Conservation (phyloP, 805 yeast species). For the Candida gorgasii region DNA sequence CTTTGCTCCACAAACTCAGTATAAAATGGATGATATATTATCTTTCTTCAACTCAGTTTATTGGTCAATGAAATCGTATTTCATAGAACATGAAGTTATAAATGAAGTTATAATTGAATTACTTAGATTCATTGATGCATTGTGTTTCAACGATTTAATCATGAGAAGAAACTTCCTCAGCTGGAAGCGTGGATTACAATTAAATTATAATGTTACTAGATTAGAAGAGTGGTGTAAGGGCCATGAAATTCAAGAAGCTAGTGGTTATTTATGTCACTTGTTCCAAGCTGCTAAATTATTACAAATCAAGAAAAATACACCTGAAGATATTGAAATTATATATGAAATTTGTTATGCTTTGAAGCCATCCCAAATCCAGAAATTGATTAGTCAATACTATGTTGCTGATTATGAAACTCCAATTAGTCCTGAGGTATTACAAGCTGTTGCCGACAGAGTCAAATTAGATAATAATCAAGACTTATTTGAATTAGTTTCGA, state of each 20-base stretch:
- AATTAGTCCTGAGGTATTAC: constrained; percentile 75
- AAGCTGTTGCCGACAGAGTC: constrained; percentile 78
- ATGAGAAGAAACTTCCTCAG: constrained; percentile 93
- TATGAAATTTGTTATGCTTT: constrained; percentile 93
- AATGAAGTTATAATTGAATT: constrained; percentile 82
- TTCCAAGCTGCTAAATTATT: constrained; percentile 90
- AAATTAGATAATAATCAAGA: constrained; percentile 56
- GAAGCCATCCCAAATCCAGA: constrained; percentile 94
- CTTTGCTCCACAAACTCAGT: constrained; percentile 67
- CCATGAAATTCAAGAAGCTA: constrained; percentile 86
- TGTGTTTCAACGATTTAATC: constrained; percentile 91
- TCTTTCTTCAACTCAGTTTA: constrained; percentile 86
- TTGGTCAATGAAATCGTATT: constrained; percentile 91
- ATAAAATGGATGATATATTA: constrained; percentile 92
- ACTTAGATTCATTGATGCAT: constrained; percentile 83
- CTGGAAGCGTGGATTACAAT: constrained; percentile 97
- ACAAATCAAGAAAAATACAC: constrained; percentile 86
- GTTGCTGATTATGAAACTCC: constrained; percentile 96
- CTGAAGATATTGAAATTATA: constrained; percentile 86
- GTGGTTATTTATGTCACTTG: constrained; percentile 79
- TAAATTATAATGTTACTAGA: constrained; percentile 93
- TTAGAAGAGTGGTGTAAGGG: constrained; percentile 98
- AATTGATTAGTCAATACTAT: constrained; percentile 81
- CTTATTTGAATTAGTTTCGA: constrained; percentile 67
- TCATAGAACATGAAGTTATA: constrained; percentile 81